phyloP scores from a whole-genome alignment of 1,284 basidiomycete species.

The Boletellus deceptivus region DNA sequence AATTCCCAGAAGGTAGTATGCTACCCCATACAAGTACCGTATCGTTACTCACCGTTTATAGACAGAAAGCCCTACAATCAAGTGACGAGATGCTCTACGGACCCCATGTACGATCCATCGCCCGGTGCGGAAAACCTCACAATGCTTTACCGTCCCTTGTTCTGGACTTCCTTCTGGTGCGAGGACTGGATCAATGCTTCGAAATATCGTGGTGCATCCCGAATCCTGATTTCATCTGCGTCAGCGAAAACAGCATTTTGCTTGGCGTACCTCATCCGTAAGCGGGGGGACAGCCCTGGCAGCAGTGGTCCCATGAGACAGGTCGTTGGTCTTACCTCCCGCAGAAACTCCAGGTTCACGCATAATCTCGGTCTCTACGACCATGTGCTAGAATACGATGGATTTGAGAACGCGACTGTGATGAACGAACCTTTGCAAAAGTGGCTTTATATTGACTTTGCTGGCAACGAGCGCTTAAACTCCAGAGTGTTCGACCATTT shows the following conservation, averaged over 20 bases:
- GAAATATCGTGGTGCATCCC: constrained; percentile 43
- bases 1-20: constrained; percentile 52
- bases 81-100: constrained; percentile 52
- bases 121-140: constrained; percentile 51
- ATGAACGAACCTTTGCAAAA: constrained; percentile 28
- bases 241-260: constrained; percentile 68
- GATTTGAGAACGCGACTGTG: constrained; percentile 33
- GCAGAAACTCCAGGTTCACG: constrained; percentile 53
- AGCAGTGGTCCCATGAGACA: constrained; percentile 18
- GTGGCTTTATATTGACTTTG: constrained; percentile 63
- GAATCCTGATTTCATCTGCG: constrained; percentile 58
- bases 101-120: constrained; percentile 50
- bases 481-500: constrained; percentile 41
- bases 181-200: constrained; percentile 60
- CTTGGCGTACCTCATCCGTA: constrained; percentile 52
- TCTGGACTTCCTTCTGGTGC: constrained; percentile 70
- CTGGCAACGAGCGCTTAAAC: constrained; percentile 54
- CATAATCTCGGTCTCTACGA: constrained; percentile 51
- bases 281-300: constrained; percentile 24
- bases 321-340: constrained; percentile 59
- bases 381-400: constrained; percentile 50
- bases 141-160: constrained; percentile 65
- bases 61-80: constrained; percentile 67
- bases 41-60: constrained; percentile 19
- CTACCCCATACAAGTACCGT: not conserved